Conservation (phyloP, 2,329 filamentous ascomycete genomes). For the Penicillium palitans region DNA sequence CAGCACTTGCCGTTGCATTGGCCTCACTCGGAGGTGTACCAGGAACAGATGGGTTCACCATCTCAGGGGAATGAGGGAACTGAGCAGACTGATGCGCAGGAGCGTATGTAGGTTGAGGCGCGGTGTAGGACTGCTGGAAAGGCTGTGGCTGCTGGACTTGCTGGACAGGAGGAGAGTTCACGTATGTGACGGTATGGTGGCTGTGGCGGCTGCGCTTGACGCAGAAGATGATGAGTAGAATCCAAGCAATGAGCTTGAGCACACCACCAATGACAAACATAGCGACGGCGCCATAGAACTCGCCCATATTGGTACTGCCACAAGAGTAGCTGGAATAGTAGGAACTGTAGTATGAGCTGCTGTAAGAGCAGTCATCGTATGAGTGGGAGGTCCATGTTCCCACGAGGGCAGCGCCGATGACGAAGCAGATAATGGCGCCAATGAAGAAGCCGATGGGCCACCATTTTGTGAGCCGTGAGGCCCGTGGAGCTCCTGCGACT, state of each 20-base stretch:
- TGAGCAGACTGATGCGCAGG: neutral
- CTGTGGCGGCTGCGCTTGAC: conserved; percentile 16
- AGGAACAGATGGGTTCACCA: neutral
- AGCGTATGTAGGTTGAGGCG: conserved; percentile 1
- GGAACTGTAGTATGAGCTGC: conserved; percentile 7
- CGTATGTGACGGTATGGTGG: conserved; percentile 12
- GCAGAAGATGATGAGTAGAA: conserved; percentile 23
- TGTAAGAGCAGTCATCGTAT: conserved; percentile 7
- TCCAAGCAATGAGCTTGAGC: conserved; percentile 19
- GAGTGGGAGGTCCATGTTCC: conserved; percentile 15
- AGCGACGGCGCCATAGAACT: conserved; percentile 18
- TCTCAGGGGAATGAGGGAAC: conserved; percentile 14
- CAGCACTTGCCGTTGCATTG: conserved; percentile 2
- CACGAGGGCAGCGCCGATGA: conserved; percentile 21
- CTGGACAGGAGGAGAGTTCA: conserved; percentile 7
- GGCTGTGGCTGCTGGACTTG: conserved; percentile 1
- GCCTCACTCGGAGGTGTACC: conserved; percentile 18
- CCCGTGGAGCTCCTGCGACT: neutral
- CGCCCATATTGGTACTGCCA: conserved; percentile 5
- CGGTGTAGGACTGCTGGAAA: conserved; percentile 7
- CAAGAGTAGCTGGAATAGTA: conserved; percentile 14
- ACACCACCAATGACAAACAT: conserved; percentile 18
- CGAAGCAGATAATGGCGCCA: conserved; percentile 18
- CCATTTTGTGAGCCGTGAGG: conserved; percentile 13
- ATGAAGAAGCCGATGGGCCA: conserved; percentile 23